Base-by-base conservation (phyloP, 345 rosid species). In the Acer negundo region DNA sequence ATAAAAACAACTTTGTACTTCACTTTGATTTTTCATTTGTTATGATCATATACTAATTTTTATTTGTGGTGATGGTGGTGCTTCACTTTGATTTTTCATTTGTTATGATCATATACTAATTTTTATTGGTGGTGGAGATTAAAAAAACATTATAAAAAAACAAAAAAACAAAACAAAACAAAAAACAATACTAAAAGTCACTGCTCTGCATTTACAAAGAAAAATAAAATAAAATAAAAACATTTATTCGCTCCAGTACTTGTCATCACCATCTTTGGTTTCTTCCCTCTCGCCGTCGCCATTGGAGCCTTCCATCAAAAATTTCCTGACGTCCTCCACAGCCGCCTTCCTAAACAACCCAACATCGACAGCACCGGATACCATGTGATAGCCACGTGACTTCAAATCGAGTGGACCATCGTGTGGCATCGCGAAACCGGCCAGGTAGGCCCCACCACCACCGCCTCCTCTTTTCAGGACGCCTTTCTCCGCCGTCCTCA, bases 301-400 rank as follows among this genome's bases (percentile, higher is more conserved):
- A 0, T 69, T 82, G 26, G 80, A 81, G 46, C 78, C 73, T 13
- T 75, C 71, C 20, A 7, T 67, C 83, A 79, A 75, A 26, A 95
- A 93, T 83, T 80, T 91, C 82, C 80, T 82, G 74, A 93, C 98
- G 17, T 95, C 99, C 74, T 90, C 96, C 20, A 88, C 83, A 11
- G 88, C 97, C 0, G 93, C 98, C 12, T 77, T 84, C 53, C 89
- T 86, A 69, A 92, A 93, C 80, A 93, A 17, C 68, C 93, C 94
- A 31, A 93, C 71, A 64, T 95, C 99, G n/a, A 90, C 94, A 0
- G 86, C 84, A 6, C 97, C 97, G 3, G 95, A 77, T 53, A 93
- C 95, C 97, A 93, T 92, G 53, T 77, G 87, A 58, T 93, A 93
- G 6, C 99, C 97, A 22, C 95, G 88, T 19, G 82, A 78, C 28